Evolutionary conservation across 306 rosid species (phyloP).

Genomic region (Prunus campanulata): DNA sequence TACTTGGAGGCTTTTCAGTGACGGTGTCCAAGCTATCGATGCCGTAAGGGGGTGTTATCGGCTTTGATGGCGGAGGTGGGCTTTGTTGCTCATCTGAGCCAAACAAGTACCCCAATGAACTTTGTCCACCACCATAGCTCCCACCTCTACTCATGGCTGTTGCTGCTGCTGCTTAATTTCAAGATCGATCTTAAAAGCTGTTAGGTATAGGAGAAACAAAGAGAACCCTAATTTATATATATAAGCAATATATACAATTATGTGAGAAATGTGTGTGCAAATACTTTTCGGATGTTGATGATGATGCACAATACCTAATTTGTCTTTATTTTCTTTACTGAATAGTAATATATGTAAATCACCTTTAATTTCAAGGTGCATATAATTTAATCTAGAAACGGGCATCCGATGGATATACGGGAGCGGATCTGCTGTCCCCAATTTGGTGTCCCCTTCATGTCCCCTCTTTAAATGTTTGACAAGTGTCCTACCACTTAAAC

Average conservation of each 20-base stretch:
- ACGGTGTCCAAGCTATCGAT: conserved; percentile 42
- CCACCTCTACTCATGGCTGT: conserved; percentile 66
- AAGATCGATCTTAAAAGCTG: too few relatives aligned
- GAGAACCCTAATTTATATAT: conserved; percentile 24
- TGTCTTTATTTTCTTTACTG: conserved; percentile 8
- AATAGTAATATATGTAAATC: not conserved
- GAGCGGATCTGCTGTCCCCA: too few relatives aligned
- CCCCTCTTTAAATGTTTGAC: too few relatives aligned
- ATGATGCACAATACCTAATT: not conserved
- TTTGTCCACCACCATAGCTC: conserved; percentile 66
- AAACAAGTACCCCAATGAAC: conserved; percentile 73
- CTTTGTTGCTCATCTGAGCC: conserved; percentile 50
- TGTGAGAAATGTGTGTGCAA: not conserved
- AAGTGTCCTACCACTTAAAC: too few relatives aligned
- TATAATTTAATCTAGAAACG: not conserved
- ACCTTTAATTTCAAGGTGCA: not conserved
- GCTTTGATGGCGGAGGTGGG: conserved; percentile 32
- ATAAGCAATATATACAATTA: not conserved
- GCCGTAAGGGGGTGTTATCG: conserved; percentile 56
- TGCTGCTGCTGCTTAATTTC: not conserved
- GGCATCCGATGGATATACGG: not conserved
- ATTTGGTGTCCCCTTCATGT: too few relatives aligned
- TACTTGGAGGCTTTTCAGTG: conserved; percentile 23
- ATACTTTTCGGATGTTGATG: too few relatives aligned
- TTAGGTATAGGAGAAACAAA: not conserved